A percentile compares a stretch with the other conserved stretches of the same genome.
phyloP scores from a whole-genome alignment of 768 basidiomycete genomes.

The Boletellus emodensis region DNA sequence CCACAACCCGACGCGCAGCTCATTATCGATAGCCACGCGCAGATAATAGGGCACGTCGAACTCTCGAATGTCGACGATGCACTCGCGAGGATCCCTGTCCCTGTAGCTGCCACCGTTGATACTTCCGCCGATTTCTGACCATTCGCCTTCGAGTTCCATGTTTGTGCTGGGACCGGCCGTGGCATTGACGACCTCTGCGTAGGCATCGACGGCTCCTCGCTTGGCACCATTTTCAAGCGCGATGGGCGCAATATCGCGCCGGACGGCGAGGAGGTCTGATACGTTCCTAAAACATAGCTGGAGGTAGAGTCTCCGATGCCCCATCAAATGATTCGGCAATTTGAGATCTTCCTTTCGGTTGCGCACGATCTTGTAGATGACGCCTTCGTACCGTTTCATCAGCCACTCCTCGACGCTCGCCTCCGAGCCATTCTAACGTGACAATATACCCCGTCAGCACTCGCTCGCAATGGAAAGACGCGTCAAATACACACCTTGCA shows the following conservation, averaged over 20 bases:
- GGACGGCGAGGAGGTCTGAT: conserved; percentile 82
- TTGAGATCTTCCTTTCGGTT: conserved; percentile 91
- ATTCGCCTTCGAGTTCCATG: conserved; percentile 66
- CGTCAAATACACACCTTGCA: conserved; percentile 62
- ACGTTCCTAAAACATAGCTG: conserved; percentile 90
- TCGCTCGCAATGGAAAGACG: conserved; percentile 13
- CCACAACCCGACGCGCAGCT: conserved; percentile 97
- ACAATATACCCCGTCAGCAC: conserved; percentile 2
- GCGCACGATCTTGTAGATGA: conserved; percentile 73
- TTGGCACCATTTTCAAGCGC: conserved; percentile 89
- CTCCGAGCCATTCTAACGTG: conserved; percentile 71
- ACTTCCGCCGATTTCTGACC: conserved; percentile 44
- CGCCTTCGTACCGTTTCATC: conserved; percentile 86
- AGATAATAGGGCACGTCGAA: conserved; percentile 97
- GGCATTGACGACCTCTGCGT: conserved; percentile 90
- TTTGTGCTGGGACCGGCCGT: conserved; percentile 65
- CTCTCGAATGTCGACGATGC: conserved; percentile 91
- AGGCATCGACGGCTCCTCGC: conserved; percentile 93
- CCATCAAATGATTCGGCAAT: conserved; percentile 94
- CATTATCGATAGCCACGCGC: conserved; percentile 98
- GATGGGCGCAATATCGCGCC: conserved; percentile 85
- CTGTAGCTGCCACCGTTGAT: conserved; percentile 37
- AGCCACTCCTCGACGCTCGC: conserved; percentile 94
- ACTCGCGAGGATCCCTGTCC: conserved; percentile 84
- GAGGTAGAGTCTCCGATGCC: conserved; percentile 85